Base-by-base conservation (phyloP, 164 flowering plant species). In the Stephania yunnanensis region DNA sequence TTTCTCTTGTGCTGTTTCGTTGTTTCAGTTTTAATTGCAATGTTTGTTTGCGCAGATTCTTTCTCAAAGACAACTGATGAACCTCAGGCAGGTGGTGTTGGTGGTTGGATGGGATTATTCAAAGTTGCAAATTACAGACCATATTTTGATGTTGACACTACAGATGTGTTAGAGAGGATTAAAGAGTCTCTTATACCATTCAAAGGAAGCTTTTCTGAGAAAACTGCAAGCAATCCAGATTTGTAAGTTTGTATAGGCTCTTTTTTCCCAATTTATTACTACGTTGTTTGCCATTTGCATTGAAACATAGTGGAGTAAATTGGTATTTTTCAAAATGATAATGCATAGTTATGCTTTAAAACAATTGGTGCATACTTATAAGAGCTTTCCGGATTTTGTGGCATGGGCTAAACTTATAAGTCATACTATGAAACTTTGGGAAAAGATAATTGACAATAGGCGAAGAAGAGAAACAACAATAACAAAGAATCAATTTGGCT, bases 141-240 rank as follows among this genome's bases (percentile, higher is more conserved):
- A 68, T 96, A 91, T 80, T 96, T 96, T 82, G 99, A 96, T 86
- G 95, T 96, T 68, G 99, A 96, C 82, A 94, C 99, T 64, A 81
- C 95, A 65, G 99, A 96, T 85, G 98, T 96, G 22, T 53, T 96
- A 61, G 98, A 92, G 73, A 92, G 98, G 81, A 90, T 96, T 50
- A 91, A 82, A 81, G 94, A 96, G 65, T 91, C 99, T 55, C 90
- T 96, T 45, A 81, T 96, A 74, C 97, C 98, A 29, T 96, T 92
- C 79, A 88, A 84, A 78, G 99, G 95, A 82, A 88, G 75, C 83
- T 95, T 95, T 84, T 81, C 84, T 70, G 99, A 94, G 73, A 94
- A 91, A 78, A 94, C 89, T 68, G 81, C 91, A 22, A 76, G 69
- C 80, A 91, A 84, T 82, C 99, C 99, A 50, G 99, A 96, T 79